Conservation (phyloP, 371 early-diverging fungal genomes). For the Ordospora pajunii region DNA sequence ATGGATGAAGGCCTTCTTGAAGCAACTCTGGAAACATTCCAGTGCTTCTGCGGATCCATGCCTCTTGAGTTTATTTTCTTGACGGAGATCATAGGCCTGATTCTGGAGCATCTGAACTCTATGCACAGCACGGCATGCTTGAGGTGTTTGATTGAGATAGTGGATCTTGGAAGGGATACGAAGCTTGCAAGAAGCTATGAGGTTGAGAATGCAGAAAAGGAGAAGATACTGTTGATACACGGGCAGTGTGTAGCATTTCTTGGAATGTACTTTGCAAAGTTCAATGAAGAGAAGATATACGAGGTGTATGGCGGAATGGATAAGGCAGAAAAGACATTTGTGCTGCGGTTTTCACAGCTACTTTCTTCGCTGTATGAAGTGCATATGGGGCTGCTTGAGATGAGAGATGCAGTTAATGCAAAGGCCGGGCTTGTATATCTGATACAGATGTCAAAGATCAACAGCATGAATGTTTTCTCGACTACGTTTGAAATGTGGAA, state of each 20-base stretch:
- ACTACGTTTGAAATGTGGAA: conserved; percentile 42
- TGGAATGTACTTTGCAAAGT: conserved; percentile 50
- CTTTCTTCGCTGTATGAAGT: conserved; percentile 37
- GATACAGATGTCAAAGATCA: conserved; percentile 32
- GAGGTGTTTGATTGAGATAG: conserved; percentile 43
- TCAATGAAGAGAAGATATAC: conserved; percentile 36
- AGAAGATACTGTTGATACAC: conserved; percentile 36
- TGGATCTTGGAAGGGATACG: conserved; percentile 26
- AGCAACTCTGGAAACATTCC: conserved; percentile 79
- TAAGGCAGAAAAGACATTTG: conserved; percentile 40
- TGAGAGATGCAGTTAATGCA: background rate
- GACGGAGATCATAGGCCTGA: conserved; percentile 71
- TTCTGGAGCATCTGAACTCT: conserved; percentile 54
- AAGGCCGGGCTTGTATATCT: conserved; percentile 30
- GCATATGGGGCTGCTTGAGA: conserved; percentile 8
- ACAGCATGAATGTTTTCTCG: conserved; percentile 40
- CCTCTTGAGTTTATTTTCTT: conserved; percentile 88
- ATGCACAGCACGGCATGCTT: conserved; percentile 34
- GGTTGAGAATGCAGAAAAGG: background rate
- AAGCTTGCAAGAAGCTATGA: background rate
- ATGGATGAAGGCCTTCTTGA: conserved; percentile 66
- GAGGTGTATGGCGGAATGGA: conserved; percentile 33
- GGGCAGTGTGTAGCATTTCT: conserved; percentile 43
- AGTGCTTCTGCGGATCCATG: conserved; percentile 86
- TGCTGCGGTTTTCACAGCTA: conserved; percentile 14